phyloP scores from a whole-genome alignment of 2,329 filamentous ascomycete genomes.

The Claviceps cyperi region DNA sequence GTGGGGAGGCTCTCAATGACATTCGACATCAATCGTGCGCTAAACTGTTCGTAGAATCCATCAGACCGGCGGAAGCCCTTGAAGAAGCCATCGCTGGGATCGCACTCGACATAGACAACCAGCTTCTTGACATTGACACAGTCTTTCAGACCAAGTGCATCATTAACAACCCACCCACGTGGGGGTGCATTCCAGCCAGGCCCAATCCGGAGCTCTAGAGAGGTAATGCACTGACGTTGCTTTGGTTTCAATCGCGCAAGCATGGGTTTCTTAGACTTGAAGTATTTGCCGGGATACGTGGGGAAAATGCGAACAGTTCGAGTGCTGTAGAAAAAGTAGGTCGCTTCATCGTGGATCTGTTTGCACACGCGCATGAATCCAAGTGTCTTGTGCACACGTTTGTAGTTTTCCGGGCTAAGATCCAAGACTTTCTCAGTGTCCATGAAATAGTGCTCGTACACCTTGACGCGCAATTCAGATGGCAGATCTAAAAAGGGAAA shows the following conservation, averaged over 20 bases:
- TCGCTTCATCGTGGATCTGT: slow-evolving; percentile 47
- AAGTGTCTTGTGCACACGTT: slow-evolving; percentile 43
- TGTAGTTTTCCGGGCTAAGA: slow-evolving; percentile 51
- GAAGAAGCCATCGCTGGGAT: slow-evolving; percentile 54
- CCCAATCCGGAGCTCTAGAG: slow-evolving; percentile 55
- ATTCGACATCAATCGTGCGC: slow-evolving; percentile 37
- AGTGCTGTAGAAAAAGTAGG: slow-evolving; percentile 49
- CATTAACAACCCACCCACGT: slow-evolving; percentile 53
- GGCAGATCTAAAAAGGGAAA: slow-evolving; percentile 57
- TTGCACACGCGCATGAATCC: slow-evolving; percentile 46
- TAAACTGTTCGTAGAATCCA: slow-evolving; percentile 58
- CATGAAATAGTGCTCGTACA: slow-evolving; percentile 51
- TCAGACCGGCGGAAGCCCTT: slow-evolving; percentile 51
- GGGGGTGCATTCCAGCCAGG: slow-evolving; percentile 61
- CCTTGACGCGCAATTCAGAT: slow-evolving; percentile 51
- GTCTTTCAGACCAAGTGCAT: slow-evolving; percentile 47
- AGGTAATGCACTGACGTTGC: slow-evolving; percentile 45
- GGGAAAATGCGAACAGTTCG: slow-evolving; percentile 54
- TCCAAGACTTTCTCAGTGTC: slow-evolving; percentile 43
- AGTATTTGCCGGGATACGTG: slow-evolving; percentile 47
- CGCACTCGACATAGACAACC: slow-evolving; percentile 56
- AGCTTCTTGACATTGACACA: slow-evolving; percentile 44
- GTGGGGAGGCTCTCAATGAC: slow-evolving; percentile 44
- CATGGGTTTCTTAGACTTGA: slow-evolving; percentile 59
- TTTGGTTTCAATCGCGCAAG: slow-evolving; percentile 48